These are phyloP conservation scores for Pseudopithomyces chartarum DNA, from an alignment of 2,329 filamentous ascomycete genomes.

Conservation along the genomic window DNA sequence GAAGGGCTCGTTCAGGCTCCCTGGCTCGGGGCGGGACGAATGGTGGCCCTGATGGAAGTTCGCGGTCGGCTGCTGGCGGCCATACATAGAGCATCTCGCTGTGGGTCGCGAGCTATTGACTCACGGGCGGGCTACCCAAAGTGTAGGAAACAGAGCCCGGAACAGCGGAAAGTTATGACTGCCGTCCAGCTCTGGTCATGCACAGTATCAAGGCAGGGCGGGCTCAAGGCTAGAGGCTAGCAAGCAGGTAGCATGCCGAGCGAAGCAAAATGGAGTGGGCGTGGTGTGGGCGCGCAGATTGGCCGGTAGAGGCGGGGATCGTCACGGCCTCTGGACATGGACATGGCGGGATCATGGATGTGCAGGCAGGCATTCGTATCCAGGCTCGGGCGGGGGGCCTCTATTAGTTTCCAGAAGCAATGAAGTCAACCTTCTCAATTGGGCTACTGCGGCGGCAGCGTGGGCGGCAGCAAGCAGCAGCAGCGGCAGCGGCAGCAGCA, in stretches of 20 bases:
- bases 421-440: constrained; percentile 33
- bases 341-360: constrained; percentile 24
- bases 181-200: constrained; percentile 16
- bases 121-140: constrained; percentile 26
- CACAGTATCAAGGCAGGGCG: constrained; percentile 5
- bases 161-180: constrained; percentile 26
- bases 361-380: constrained; percentile 22
- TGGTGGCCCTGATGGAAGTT: constrained; percentile 42
- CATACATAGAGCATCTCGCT: constrained; percentile 14
- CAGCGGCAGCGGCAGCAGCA: neutral
- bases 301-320: constrained; percentile 26
- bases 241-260: neutral
- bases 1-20: constrained; percentile 23
- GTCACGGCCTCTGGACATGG: constrained; percentile 10
- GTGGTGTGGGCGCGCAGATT: constrained; percentile 23
- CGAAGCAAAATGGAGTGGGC: constrained; percentile 23
- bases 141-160: constrained; percentile 24
- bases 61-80: constrained; percentile 18
- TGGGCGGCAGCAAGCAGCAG: constrained; percentile 15
- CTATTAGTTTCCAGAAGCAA: constrained; percentile 32
- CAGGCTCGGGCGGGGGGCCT: constrained; percentile 12
- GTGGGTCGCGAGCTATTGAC: constrained; percentile 9
- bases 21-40: constrained; percentile 39
- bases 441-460: constrained; percentile 44
- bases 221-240: constrained; percentile 4